A percentile compares a stretch with the other conserved stretches of the same genome.
These are phyloP conservation scores for Neonothopanus nambi DNA, from an alignment of 1,284 basidiomycete species.

Conservation along the genomic window DNA sequence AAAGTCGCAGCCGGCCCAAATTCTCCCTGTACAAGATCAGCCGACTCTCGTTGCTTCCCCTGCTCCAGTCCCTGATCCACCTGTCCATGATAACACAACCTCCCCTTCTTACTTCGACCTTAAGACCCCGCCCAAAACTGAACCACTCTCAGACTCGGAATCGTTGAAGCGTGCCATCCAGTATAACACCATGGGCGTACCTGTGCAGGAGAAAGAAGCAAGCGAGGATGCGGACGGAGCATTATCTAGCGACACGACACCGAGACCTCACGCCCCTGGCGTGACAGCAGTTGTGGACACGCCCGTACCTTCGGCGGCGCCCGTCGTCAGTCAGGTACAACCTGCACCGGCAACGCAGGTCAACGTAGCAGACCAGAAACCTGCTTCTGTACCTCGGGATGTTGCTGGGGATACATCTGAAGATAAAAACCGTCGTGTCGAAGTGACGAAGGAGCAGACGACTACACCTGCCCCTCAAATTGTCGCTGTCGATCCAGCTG, in stretches of 20 bases:
- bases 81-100: background rate
- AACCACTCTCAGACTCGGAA: background rate
- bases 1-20: background rate
- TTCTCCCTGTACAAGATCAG: background rate
- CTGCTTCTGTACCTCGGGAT: background rate
- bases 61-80: background rate
- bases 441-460: background rate
- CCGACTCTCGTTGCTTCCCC: background rate
- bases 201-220: background rate
- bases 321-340: background rate
- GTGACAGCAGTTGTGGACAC: background rate
- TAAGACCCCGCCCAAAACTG: background rate
- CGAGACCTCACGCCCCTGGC: constrained; percentile 10
- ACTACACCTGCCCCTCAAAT: background rate
- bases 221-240: background rate
- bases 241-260: constrained; percentile 2
- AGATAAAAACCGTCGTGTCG: too few species aligned
- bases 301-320: background rate
- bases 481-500: too few species aligned
- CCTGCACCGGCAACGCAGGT: background rate
- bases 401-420: background rate
- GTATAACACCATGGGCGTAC: constrained; percentile 7
- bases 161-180: constrained; percentile 2
- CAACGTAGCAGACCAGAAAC: background rate
- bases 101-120: constrained; percentile 8